Evolutionary conservation across 306 rosid genomes (phyloP).

Genomic region (Quercus dentata): DNA sequence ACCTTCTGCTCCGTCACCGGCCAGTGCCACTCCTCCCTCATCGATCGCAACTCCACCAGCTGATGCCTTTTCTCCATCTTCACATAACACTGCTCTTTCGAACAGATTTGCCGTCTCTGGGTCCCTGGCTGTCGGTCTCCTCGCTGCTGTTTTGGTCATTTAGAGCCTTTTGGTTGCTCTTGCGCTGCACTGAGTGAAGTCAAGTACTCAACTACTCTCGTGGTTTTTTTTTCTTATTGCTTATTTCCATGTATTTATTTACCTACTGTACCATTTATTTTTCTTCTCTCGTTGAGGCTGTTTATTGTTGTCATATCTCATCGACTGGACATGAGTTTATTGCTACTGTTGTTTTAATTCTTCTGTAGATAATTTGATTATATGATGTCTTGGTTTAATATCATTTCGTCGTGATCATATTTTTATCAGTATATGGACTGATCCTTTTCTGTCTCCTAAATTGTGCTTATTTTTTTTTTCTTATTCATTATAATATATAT

Average conservation of each 20-base stretch:
- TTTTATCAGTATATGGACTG: too few species aligned
- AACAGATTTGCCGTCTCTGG: slow-evolving; percentile 22
- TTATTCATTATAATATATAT: too few species aligned
- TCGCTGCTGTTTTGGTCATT: slow-evolving; percentile 27
- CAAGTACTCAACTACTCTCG: not conserved
- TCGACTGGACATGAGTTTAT: too few species aligned
- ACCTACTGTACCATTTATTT: not conserved
- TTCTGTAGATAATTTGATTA: too few species aligned
- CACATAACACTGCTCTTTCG: slow-evolving; percentile 6
- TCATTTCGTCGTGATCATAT: too few species aligned
- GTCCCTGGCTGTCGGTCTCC: slow-evolving; percentile 22
- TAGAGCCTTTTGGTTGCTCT: slow-evolving; percentile 15
- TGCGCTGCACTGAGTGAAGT: not conserved
- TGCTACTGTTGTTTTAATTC: too few species aligned
- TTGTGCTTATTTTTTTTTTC: too few species aligned
- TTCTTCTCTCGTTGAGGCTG: not conserved
- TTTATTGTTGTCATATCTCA: too few species aligned
- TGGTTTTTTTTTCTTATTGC: not conserved
- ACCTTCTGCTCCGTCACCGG: too few species aligned
- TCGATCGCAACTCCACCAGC: slow-evolving; percentile 32
- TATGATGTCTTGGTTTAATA: too few species aligned
- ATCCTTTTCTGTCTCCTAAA: too few species aligned
- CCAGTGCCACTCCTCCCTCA: slow-evolving; percentile 20
- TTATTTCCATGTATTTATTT: not conserved
- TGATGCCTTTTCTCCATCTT: slow-evolving; percentile 24